These are phyloP conservation scores for Epichloe sylvatica DNA, from an alignment of 2,329 filamentous ascomycete species.

Conservation along the genomic window DNA sequence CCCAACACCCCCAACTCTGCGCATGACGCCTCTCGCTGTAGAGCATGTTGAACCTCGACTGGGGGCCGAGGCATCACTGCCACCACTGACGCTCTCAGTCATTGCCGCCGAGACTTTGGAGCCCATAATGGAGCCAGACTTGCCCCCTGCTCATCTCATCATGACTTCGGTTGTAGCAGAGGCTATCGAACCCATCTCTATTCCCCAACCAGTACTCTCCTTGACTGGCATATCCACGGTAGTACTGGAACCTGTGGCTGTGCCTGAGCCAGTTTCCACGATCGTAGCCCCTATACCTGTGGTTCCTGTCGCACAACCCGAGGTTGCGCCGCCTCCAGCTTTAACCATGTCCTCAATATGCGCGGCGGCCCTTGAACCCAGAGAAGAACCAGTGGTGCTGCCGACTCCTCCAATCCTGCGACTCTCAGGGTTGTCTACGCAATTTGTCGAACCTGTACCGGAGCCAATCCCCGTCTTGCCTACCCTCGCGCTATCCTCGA, in stretches of 20 bases:
- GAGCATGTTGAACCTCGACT: conserved; percentile 18
- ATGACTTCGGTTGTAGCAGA: conserved; percentile 20
- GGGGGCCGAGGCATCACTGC: conserved; percentile 10
- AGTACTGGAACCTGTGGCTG: conserved; percentile 14
- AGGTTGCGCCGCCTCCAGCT: conserved; percentile 5
- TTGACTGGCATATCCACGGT: conserved; percentile 15
- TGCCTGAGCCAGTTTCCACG: conserved; percentile 9
- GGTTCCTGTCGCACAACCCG: neutral
- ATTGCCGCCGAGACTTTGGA: conserved; percentile 22
- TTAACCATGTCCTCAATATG: conserved; percentile 19
- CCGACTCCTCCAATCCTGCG: conserved; percentile 14
- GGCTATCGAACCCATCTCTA: conserved; percentile 12
- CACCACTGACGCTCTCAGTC: conserved; percentile 18
- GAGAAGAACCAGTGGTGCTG: conserved; percentile 14
- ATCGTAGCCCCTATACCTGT: conserved; percentile 1
- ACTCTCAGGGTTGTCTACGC: conserved; percentile 21
- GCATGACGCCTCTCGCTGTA: conserved; percentile 14
- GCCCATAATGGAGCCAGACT: conserved; percentile 14
- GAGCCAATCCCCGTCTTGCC: conserved; percentile 14
- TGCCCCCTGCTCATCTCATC: conserved; percentile 12
- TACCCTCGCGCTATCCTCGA: conserved; percentile 16
- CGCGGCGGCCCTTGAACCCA: conserved; percentile 21
- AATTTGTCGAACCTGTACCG: conserved; percentile 23
- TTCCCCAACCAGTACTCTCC: conserved; percentile 6
- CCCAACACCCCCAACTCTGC: conserved; percentile 19